Conservation (phyloP, 768 basidiomycete species). For the Russula foetens region DNA sequence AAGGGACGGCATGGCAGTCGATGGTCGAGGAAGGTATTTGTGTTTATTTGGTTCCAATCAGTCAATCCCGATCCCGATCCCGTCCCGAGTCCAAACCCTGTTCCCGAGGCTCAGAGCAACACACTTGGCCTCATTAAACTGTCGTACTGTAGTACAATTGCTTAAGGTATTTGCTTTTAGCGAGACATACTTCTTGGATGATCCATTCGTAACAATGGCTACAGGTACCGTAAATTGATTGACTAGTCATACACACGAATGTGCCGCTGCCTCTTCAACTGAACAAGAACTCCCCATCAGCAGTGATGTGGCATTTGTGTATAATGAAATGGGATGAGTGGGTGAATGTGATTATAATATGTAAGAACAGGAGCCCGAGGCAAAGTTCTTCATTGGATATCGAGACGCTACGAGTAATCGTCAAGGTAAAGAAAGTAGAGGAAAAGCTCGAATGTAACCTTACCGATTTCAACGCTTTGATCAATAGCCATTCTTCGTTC, state of each 20-base stretch:
- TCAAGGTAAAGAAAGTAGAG: neutral
- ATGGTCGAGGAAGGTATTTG: constrained; percentile 13
- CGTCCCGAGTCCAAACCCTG: too few species aligned
- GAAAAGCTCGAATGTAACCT: constrained; percentile 20
- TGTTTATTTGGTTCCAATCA: constrained; percentile 5
- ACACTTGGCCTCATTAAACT: too few species aligned
- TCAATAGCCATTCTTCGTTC: constrained; percentile 89
- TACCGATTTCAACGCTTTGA: constrained; percentile 79
- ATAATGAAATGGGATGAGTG: neutral
- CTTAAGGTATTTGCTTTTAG: too few species aligned
- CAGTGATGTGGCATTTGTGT: neutral
- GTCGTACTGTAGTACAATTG: too few species aligned
- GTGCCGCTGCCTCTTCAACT: neutral
- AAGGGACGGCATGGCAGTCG: constrained; percentile 54
- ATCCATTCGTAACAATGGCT: neutral
- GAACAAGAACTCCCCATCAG: neutral
- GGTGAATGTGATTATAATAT: neutral
- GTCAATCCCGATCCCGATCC: too few species aligned
- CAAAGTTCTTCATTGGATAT: constrained; percentile 25
- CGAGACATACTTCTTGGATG: too few species aligned
- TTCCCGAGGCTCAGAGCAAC: too few species aligned
- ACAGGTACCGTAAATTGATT: constrained; percentile 7
- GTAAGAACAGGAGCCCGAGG: neutral
- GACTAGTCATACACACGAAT: constrained; percentile 1
- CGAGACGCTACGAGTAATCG: constrained; percentile 29